Percentiles rank a stretch among this genome's conserved stretches.
These are phyloP conservation scores for Yamadazyma nakazawae DNA, from an alignment of 805 yeast genomes.

Conservation along the genomic window DNA sequence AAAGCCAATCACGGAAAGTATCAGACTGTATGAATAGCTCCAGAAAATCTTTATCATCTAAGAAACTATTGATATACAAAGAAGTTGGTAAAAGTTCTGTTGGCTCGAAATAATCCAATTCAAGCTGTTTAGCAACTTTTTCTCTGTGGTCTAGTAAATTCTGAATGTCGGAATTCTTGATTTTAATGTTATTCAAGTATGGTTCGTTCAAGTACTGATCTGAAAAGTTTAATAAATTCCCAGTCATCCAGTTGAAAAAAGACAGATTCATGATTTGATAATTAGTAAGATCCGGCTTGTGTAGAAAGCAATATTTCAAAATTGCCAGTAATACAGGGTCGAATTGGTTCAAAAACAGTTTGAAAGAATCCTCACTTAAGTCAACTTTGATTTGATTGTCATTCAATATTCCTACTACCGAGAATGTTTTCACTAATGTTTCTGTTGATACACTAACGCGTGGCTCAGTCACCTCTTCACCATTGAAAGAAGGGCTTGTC, in stretches of 20 bases:
- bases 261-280: conserved; percentile 22
- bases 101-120: conserved; percentile 8
- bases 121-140: conserved; percentile 4
- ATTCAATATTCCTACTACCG: conserved; percentile 23
- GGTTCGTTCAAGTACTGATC: conserved; percentile 11
- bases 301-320: conserved; percentile 15
- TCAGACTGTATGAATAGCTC: conserved; percentile 6
- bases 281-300: conserved; percentile 21
- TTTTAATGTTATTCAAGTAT: neutral
- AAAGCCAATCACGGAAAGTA: conserved; percentile 31
- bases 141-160: conserved; percentile 2
- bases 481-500: conserved; percentile 11
- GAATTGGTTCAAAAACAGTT: conserved; percentile 11
- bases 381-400: conserved; percentile 4
- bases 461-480: conserved; percentile 12
- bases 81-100: conserved; percentile 12
- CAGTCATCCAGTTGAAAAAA: conserved; percentile 31
- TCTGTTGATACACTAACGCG: conserved; percentile 25
- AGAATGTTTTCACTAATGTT: conserved; percentile 23
- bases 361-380: neutral
- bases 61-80: conserved; percentile 14
- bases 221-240: conserved; percentile 11
- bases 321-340: conserved; percentile 16
- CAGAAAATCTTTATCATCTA: conserved; percentile 3
- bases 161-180: neutral